These are phyloP conservation scores for Candida pini DNA, from an alignment of 805 yeast species.

Conservation along the genomic window DNA sequence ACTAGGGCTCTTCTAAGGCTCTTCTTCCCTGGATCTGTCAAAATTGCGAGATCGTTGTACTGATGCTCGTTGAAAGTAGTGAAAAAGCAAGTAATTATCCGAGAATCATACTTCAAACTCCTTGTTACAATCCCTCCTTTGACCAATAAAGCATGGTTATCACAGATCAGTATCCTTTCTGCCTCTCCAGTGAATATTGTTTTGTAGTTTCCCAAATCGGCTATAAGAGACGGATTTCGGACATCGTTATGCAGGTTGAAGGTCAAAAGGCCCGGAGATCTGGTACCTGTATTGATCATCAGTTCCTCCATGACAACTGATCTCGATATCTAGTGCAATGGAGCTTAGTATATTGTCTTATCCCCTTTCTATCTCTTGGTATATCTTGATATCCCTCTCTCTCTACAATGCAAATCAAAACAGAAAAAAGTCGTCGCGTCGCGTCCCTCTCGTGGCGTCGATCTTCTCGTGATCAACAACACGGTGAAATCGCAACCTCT, in stretches of 20 bases:
- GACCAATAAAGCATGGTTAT: conserved; percentile 39
- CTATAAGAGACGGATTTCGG: conserved; percentile 8
- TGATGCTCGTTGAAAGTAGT: conserved; percentile 39
- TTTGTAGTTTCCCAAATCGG: conserved; percentile 7
- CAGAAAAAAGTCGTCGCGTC: no score
- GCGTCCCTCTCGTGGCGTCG: no score
- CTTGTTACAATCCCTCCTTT: conserved; percentile 45
- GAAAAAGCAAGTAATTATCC: conserved; percentile 56
- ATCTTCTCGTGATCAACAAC: no score
- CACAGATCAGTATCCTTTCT: conserved; percentile 22
- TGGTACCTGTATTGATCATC: conserved; percentile 9
- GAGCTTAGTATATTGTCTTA: no score
- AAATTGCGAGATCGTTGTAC: not conserved
- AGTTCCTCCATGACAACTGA: no score
- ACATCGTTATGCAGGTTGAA: conserved; percentile 18
- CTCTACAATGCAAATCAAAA: no score
- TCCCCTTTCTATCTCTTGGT: no score
- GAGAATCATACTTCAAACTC: conserved; percentile 44
- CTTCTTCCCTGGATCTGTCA: not conserved
- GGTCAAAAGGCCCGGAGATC: conserved; percentile 12
- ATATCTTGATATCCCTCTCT: no score
- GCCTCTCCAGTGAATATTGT: conserved; percentile 16
- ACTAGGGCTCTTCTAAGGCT: conserved; percentile 40
- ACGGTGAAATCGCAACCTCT: no score
- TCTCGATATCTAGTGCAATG: no score